phyloP scores from a whole-genome alignment of 345 rosid species.

The Moricandia arvensis region DNA sequence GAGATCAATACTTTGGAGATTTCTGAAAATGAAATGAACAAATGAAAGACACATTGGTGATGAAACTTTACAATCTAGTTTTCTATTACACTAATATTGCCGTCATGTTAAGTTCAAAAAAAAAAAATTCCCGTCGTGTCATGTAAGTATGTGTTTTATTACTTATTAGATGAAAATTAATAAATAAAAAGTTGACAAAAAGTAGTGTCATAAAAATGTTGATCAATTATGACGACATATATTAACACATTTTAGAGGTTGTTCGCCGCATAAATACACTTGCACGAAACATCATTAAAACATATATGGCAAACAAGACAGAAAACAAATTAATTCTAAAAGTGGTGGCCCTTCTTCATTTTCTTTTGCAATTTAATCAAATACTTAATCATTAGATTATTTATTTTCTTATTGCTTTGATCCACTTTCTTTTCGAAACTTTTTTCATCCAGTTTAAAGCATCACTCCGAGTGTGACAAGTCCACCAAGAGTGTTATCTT shows the following conservation, averaged over 20 bases:
- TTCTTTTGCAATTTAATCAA: slow-evolving; percentile 1
- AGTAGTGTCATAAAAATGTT: neutral
- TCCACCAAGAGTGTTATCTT: slow-evolving; percentile 27
- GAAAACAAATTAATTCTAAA: slow-evolving; percentile 15
- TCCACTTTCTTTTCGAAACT: neutral
- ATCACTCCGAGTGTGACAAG: slow-evolving; percentile 21
- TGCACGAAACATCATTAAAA: slow-evolving; percentile 2
- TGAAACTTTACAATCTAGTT: neutral
- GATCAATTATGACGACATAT: neutral
- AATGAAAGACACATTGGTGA: neutral
- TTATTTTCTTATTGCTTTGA: slow-evolving; percentile 2
- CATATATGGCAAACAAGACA: slow-evolving; percentile 22
- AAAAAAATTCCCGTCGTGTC: too few relatives aligned
- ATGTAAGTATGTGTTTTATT: too few relatives aligned
- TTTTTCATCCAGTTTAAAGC: slow-evolving; percentile 1
- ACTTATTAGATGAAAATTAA: too few relatives aligned
- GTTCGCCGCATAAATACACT: slow-evolving; percentile 37
- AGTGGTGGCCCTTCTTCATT: slow-evolving; percentile 1
- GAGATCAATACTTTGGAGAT: neutral
- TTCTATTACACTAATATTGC: neutral
- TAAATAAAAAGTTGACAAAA: too few relatives aligned
- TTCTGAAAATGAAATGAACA: neutral
- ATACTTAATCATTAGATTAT: slow-evolving; percentile 18
- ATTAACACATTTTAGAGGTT: neutral
- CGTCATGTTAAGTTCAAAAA: too few relatives aligned